phyloP scores from a whole-genome alignment of 2,329 filamentous ascomycete genomes.

The Phyllosticta citrichinensis region DNA sequence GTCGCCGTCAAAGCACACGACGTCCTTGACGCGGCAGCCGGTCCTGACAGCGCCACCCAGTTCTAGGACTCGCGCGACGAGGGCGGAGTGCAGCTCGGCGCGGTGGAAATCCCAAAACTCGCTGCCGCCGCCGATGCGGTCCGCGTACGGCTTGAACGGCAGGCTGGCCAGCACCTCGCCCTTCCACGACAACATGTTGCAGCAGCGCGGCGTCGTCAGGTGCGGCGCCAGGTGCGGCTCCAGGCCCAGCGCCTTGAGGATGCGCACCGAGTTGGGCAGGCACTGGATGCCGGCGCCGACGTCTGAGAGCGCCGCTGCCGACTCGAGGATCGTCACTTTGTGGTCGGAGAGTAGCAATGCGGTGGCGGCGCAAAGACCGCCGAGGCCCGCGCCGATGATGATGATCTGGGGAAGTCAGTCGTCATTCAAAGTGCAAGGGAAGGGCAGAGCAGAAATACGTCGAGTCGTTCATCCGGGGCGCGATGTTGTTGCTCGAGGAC shows the following conservation, averaged over 20 bases:
- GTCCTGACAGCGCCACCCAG: conserved; percentile 39
- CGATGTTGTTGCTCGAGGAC: conserved; percentile 20
- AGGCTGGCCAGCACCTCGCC: conserved; percentile 39
- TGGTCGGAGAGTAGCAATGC: conserved; percentile 37
- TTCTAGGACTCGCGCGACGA: conserved; percentile 38
- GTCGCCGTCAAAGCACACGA: conserved; percentile 30
- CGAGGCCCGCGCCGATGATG: conserved; percentile 47
- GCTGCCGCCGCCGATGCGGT: conserved; percentile 29
- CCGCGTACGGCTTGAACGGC: conserved; percentile 37
- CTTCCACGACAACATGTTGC: conserved; percentile 45
- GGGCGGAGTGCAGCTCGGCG: conserved; percentile 40
- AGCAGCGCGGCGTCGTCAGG: conserved; percentile 30
- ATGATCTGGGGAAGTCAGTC: conserved; percentile 29
- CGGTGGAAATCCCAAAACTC: conserved; percentile 48
- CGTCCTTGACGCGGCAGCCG: conserved; percentile 34
- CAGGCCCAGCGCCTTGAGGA: conserved; percentile 42
- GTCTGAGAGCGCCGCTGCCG: conserved; percentile 38
- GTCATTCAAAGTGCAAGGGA: too few relatives aligned
- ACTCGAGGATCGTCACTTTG: conserved; percentile 38
- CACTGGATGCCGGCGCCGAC: conserved; percentile 44
- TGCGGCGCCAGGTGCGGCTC: conserved; percentile 33
- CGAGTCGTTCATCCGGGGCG: conserved; percentile 17
- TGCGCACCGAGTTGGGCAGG: conserved; percentile 37
- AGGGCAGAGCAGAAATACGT: conserved; percentile 15
- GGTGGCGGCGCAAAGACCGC: conserved; percentile 44